Percentiles rank a stretch among this genome's conserved stretches.
phyloP scores from a whole-genome alignment of 306 rosid genomes.

The Sindora glabra region DNA sequence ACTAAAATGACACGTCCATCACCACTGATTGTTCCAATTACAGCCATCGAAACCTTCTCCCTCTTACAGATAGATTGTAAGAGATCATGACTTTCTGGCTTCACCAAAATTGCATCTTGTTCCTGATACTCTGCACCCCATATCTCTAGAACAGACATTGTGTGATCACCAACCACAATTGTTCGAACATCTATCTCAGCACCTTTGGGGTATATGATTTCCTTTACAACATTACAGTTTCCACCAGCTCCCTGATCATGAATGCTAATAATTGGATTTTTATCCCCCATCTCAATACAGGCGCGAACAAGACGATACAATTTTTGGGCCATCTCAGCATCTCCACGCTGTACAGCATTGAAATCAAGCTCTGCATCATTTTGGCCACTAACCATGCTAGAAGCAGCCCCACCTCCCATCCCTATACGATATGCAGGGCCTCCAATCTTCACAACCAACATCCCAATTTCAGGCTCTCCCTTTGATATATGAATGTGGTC shows the following conservation, averaged over 20 bases:
- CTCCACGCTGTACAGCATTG: constrained; percentile 95
- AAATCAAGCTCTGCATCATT: constrained; percentile 91
- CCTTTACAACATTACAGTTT: constrained; percentile 88
- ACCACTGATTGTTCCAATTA: constrained; percentile 73
- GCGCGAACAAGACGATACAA: constrained; percentile 88
- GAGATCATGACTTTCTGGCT: constrained; percentile 60
- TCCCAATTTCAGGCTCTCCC: constrained; percentile 81
- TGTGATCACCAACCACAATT: constrained; percentile 78
- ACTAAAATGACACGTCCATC: constrained; percentile 65
- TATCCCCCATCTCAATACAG: constrained; percentile 87
- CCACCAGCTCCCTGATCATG: constrained; percentile 98
- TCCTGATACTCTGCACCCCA: constrained; percentile 98
- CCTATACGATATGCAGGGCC: constrained; percentile 97
- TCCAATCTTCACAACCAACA: constrained; percentile 91
- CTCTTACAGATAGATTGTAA: constrained; percentile 66
- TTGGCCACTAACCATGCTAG: constrained; percentile 98
- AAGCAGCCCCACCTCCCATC: constrained; percentile 97
- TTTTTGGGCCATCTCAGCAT: constrained; percentile 96
- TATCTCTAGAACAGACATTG: constrained; percentile 88
- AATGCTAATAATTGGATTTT: constrained; percentile 78
- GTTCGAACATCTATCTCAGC: constrained; percentile 71
- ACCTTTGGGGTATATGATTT: constrained; percentile 74
- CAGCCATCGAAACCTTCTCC: constrained; percentile 89
- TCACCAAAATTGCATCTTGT: constrained; percentile 86
- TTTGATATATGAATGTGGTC: constrained; percentile 72